Percentiles rank a stretch among this genome's conserved stretches.
These are phyloP conservation scores for Ophiorrhiza pumila DNA, from an alignment of 257 asterid species.

Conservation along the genomic window DNA sequence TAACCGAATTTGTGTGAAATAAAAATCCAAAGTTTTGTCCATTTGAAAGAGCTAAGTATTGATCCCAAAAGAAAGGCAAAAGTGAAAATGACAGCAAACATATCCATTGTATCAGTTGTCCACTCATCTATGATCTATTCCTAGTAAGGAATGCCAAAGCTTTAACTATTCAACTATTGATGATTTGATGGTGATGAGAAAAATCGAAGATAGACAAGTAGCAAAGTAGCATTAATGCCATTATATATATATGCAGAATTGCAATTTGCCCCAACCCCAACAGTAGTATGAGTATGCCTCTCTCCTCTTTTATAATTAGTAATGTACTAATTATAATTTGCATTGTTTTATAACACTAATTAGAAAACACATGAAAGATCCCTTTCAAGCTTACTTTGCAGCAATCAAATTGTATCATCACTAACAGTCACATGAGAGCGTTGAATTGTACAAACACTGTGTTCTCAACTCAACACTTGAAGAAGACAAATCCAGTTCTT, in stretches of 20 bases:
- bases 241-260: no score
- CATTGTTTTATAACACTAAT: no score
- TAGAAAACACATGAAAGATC: no score
- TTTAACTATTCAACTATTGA: neutral
- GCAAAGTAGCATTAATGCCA: neutral
- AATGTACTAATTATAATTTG: no score
- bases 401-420: no score
- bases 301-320: no score
- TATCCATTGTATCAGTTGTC: neutral
- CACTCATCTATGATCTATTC: neutral
- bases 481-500: neutral
- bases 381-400: no score
- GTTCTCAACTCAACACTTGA: neutral
- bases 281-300: no score
- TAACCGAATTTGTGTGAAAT: neutral
- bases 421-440: neutral
- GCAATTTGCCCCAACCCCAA: no score
- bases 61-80: neutral
- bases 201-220: neutral
- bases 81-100: conserved; percentile 4
- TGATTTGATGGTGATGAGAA: conserved; percentile 4
- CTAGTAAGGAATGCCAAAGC: neutral
- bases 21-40: neutral
- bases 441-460: neutral
- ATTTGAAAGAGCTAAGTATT: conserved; percentile 2